Conservation (phyloP, 495 filamentous ascomycete genomes). For the Xylaria intraflava region DNA sequence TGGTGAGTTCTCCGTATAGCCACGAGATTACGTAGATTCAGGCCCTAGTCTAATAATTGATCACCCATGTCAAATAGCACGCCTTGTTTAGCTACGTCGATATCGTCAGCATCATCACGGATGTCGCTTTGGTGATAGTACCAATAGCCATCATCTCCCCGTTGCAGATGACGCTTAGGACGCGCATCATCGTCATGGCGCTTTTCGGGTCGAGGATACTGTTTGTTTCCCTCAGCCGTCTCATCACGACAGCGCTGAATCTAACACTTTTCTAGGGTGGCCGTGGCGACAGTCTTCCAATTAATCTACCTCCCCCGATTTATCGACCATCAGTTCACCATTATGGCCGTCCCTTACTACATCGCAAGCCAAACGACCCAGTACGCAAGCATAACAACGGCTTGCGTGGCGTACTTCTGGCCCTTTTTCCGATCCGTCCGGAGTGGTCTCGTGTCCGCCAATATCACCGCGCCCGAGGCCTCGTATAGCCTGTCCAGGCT, state of each 20-base stretch:
- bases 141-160: constrained; percentile 33
- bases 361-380: constrained; percentile 20
- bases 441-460: constrained; percentile 21
- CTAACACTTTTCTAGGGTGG: constrained; percentile 13
- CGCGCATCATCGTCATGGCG: constrained; percentile 13
- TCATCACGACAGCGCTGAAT: background rate
- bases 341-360: constrained; percentile 21
- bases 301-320: constrained; percentile 20
- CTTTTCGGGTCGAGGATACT: constrained; percentile 22
- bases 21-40: background rate
- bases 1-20: constrained; percentile 17
- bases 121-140: constrained; percentile 33
- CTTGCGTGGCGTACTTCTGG: constrained; percentile 25
- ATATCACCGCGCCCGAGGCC: too few species aligned
- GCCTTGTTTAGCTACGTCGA: constrained; percentile 38
- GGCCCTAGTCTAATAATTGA: too few species aligned
- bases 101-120: constrained; percentile 38
- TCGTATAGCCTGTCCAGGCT: too few species aligned
- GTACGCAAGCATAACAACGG: constrained; percentile 18
- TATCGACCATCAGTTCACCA: constrained; percentile 16
- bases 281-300: constrained; percentile 17
- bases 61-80: constrained; percentile 11
- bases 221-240: constrained; percentile 11
- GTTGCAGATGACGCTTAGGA: constrained; percentile 14
- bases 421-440: constrained; percentile 22